Base-by-base conservation (phyloP, 2,329 filamentous ascomycete genomes). In the Trichothecium roseum region DNA sequence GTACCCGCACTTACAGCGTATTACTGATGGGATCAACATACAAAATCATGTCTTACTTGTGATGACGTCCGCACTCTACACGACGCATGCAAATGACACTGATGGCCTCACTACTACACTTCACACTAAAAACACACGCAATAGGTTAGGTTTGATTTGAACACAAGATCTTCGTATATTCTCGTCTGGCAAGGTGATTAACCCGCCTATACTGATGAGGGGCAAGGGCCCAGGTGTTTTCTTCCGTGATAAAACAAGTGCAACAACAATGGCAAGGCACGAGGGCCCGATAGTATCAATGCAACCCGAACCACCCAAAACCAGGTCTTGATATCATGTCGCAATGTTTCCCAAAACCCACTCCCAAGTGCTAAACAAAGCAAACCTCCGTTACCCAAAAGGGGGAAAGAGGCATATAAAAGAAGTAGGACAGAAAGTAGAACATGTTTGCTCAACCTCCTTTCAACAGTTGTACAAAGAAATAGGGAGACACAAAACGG, bases 261-360 rank as follows among this genome's bases (percentile, higher is more conserved):
- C 47, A 49, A 10, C 35, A 37, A 33, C 45, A 57, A 57, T 54
- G 57, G 54, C 54, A 49, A 49, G 46, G 54, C 54, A 43, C 50
- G 45, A 55, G 41, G 50, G 50, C 54, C 52, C 45, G 32, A 44
- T 34, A 44, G 48, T 46, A 51, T 47, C 50, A 44, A 44, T 40
- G 45, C 51, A 54, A 49, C 51, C 51, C 20, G 20, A 24, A 24
- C 20, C 20, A 24, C 20, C 20, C 20, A 24, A 24, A 24, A 24
- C 6, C 42, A 43, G 46, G 45, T 45, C 47, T 39, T 48, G 47
- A 51, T 49, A 54, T 55, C 50, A 54, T 58, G 47, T 51, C 52
- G 45, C 38, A 34, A 38, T 34, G 32, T 36, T 39, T 39, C 44
- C 48, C 45, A 44, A 37, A 35, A 44, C 43, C 46, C 42, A 50